Evolutionary conservation across 2,329 filamentous ascomycete species (phyloP), one percentile per base, ranked within the genome.

Genomic region (Seiridium unicorne): DNA sequence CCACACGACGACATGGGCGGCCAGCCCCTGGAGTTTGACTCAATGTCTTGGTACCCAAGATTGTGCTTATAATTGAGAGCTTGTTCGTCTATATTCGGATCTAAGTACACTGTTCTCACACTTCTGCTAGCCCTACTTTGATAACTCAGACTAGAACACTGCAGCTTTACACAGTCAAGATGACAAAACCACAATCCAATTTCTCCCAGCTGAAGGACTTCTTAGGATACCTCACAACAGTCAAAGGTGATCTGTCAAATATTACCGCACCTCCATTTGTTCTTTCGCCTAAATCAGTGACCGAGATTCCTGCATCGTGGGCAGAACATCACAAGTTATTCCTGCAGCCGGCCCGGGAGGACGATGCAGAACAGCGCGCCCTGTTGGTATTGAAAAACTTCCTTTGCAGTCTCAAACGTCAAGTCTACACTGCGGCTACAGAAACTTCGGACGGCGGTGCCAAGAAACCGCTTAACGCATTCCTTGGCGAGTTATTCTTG

Each of bases 281-380:
- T 60, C 79, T 84, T 56, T 81, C 79, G 44, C 79, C 79, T 31
- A 82, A 77, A 48, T 85, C 82, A 2, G 79, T 84, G 46, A 81
- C 80, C 60, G 82, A 84, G 64, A 84, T 84, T 71, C 81, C 80
- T n/a, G 79, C 80, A 1, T 81, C 82, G 70, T 84, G 81, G 82
- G 77, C 81, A n/a, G 81, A 84, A 63, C 81, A 82, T 68, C 82
- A 82, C 40, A 73, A 75, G 32, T 67, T 82, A 0, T 82, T 82
- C 64, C 69, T 77, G 35, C 75, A 76, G 3, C 78, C 80, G 4
- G 77, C 79, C 0, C 64, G 68, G 9, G 77, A 76, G 60, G 57
- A 70, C 11, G 73, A 74, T 44, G 69, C 76, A 1, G 74, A 74
- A 34, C 70, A 74, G 51, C 67, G 79, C n/a, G 74, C 77, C 4